These are phyloP conservation scores for Tulasnella sp. DNA, from an alignment of 768 basidiomycete genomes.

Conservation along the genomic window DNA sequence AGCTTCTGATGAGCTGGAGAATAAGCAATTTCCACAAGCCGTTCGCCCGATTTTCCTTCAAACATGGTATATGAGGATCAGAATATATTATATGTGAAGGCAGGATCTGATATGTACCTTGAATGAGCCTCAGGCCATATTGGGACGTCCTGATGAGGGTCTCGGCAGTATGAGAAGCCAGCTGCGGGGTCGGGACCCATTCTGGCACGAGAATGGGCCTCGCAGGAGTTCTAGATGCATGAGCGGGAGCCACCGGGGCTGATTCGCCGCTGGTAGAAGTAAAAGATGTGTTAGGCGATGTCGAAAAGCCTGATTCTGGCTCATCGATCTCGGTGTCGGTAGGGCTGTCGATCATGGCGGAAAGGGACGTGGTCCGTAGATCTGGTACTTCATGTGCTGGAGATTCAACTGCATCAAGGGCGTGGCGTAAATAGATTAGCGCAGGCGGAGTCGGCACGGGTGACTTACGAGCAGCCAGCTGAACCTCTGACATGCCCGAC, in stretches of 20 bases:
- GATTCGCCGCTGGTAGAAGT: too few relatives aligned
- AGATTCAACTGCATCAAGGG: background rate
- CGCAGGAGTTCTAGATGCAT: too few relatives aligned
- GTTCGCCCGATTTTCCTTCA: too few relatives aligned
- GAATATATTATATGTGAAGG: background rate
- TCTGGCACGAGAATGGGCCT: background rate
- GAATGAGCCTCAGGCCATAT: background rate
- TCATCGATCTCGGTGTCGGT: background rate
- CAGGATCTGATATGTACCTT: too few relatives aligned
- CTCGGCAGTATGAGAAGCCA: background rate
- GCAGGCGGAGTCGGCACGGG: background rate
- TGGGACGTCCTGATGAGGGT: background rate
- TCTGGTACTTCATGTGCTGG: background rate
- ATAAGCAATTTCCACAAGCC: background rate
- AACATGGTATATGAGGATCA: background rate
- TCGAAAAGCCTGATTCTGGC: background rate
- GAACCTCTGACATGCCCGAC: background rate
- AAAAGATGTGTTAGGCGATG: too few relatives aligned
- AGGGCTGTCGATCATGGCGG: background rate
- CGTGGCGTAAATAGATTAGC: background rate
- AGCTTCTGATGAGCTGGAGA: background rate
- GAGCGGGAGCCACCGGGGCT: too few relatives aligned
- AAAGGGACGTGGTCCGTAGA: background rate
- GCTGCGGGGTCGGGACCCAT: background rate
- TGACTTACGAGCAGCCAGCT: background rate